Conservation (phyloP, 305 asterid species). For the Ilex paraguariensis region DNA sequence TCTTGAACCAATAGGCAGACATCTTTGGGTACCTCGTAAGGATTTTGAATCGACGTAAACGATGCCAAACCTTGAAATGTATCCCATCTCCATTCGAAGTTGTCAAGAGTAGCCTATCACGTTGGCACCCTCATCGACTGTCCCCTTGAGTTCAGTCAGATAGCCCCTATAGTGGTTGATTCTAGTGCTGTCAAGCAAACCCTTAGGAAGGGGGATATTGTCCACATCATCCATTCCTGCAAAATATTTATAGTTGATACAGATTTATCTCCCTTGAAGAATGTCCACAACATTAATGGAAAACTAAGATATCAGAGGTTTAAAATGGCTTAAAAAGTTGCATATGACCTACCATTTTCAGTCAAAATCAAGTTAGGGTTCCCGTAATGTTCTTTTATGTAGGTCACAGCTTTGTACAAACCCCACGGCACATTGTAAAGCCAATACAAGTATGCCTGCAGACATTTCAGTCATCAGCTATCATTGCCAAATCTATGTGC, state of each 20-base stretch:
- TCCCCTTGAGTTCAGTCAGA: conserved; percentile 56
- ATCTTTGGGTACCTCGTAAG: conserved; percentile 82
- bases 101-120: conserved; percentile 81
- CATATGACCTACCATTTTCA: conserved; percentile 64
- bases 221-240: conserved; percentile 93
- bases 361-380: conserved; percentile 77
- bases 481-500: neutral
- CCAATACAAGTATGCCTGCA: conserved; percentile 80
- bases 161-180: conserved; percentile 69
- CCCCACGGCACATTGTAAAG: conserved; percentile 97
- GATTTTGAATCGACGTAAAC: conserved; percentile 71
- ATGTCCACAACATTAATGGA: neutral
- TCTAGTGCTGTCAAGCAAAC: conserved; percentile 53
- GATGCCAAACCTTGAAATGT: conserved; percentile 83
- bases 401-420: conserved; percentile 70
- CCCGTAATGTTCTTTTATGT: conserved; percentile 73
- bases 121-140: conserved; percentile 73
- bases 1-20: conserved; percentile 87
- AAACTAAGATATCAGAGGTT: neutral
- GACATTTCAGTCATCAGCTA: neutral
- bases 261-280: too few relatives aligned
- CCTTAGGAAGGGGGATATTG: conserved; percentile 55
- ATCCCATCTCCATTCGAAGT: conserved; percentile 91
- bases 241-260: neutral
- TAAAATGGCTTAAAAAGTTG: neutral